Evolutionary conservation across 257 asterid species (phyloP), one percentile per base, ranked within the genome.

Genomic region (Nicotiana sylvestris): DNA sequence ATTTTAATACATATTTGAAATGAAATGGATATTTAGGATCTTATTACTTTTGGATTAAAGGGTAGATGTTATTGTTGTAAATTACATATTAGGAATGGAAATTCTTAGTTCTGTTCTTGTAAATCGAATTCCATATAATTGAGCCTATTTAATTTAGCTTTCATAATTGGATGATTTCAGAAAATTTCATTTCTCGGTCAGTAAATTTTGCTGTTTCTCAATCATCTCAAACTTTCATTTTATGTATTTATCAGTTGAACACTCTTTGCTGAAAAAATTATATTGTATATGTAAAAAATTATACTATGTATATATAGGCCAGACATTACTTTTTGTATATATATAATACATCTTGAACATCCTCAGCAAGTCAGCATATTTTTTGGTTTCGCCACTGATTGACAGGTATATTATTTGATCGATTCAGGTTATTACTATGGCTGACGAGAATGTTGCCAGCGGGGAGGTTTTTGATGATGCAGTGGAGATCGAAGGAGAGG

Each of bases 401-500:
- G 17, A n/a, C n/a, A 27, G 46, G 46, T 2, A 29, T 76, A 15
- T 78, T 7, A 37, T 61, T 61, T 3, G 35, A 57, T 78, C 12
- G 16, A 2, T 39, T 58, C 69, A 80, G 86, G 82, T 35, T 15
- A 43, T 64, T 64, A 51, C 11, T 32, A 91, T 93, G 95, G 96
- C 92, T 27, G 97, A 90, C 25, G 90, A 89, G 82, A 51, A 87
- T 15, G 65, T 72, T 81, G 82, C 65, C 80, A 83, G 86, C 69
- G 93, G 93, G 21, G 92, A 89, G 55, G 82, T 84, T 80, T 80
- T 89, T 61, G 93, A 84, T 77, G 89, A 83, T 87, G 87, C 81
- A 51, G 88, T 91, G 79, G 91, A 89, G 80, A 87, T 92, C 33
- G 3, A 81, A 18, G 91, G 86, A 43, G 91, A 91, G 67, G 94